phyloP scores from a whole-genome alignment of 441 rosid species.

The Bruguiera hainesii region DNA sequence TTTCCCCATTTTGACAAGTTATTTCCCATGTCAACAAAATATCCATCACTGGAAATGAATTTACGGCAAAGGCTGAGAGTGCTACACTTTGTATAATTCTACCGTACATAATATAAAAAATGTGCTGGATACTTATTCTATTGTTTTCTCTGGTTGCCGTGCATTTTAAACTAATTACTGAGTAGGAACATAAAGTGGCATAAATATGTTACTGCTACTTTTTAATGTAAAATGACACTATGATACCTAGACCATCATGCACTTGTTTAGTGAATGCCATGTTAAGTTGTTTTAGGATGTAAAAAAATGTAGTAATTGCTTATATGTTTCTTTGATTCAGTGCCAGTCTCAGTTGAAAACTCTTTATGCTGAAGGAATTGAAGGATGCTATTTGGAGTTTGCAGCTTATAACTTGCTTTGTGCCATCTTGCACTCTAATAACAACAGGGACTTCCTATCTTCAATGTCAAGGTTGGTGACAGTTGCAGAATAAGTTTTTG shows the following conservation, averaged over 20 bases:
- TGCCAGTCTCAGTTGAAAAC: constrained; percentile 93
- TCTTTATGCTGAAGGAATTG: constrained; percentile 89
- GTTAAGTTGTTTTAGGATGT: not conserved
- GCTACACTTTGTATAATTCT: too few species aligned
- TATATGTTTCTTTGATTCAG: constrained; percentile 42
- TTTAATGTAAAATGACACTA: not conserved
- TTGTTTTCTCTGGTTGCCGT: too few species aligned
- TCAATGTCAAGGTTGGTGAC: constrained; percentile 81
- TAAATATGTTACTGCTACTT: not conserved
- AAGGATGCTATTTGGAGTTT: constrained; percentile 89
- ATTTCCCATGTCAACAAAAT: too few species aligned
- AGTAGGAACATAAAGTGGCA: not conserved
- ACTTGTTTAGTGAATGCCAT: not conserved
- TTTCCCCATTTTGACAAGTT: too few species aligned
- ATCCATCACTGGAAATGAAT: too few species aligned
- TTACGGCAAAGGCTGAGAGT: too few species aligned
- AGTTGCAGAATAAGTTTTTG: constrained; percentile 2
- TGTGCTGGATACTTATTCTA: too few species aligned
- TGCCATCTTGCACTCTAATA: constrained; percentile 85
- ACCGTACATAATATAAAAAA: too few species aligned
- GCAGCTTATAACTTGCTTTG: constrained; percentile 91
- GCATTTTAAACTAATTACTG: too few species aligned
- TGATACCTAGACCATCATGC: not conserved
- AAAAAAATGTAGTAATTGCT: not conserved
- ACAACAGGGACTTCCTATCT: constrained; percentile 77